Conservation (phyloP, 2,329 filamentous ascomycete genomes). For the Clarireedia sp. region DNA sequence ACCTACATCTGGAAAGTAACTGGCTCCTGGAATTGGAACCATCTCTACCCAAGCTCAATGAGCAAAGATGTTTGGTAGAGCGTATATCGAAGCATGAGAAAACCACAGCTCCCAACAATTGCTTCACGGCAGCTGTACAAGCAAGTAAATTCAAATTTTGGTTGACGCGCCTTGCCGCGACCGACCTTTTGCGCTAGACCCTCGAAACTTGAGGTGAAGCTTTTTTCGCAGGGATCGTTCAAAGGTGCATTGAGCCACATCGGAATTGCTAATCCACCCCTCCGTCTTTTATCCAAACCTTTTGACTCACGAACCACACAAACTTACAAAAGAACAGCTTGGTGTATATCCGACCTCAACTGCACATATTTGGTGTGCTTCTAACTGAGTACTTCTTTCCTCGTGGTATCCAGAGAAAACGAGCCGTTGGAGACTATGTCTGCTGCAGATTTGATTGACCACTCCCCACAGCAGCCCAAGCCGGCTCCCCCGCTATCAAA, state of each 20-base stretch:
- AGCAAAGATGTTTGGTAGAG: constrained; percentile 20
- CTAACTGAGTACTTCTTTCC: neutral
- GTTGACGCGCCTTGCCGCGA: constrained; percentile 16
- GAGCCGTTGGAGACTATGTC: constrained; percentile 31
- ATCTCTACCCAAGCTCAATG: constrained; percentile 47
- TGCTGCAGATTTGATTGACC: constrained; percentile 53
- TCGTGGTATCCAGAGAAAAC: neutral
- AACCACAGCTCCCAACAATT: constrained; percentile 1
- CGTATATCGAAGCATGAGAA: constrained; percentile 25
- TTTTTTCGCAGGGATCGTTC: constrained; percentile 2
- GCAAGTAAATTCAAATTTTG: neutral
- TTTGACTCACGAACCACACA: too few species aligned
- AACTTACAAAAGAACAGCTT: too few species aligned
- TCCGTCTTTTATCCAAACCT: too few species aligned
- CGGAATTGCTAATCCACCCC: too few species aligned
- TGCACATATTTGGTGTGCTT: too few species aligned
- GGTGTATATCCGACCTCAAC: too few species aligned
- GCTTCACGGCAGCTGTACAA: neutral
- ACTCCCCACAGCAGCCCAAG: constrained; percentile 79
- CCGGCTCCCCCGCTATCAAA: constrained; percentile 64
- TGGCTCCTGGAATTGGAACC: constrained; percentile 60
- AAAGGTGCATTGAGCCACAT: too few species aligned
- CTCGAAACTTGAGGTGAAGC: neutral
- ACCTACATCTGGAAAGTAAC: constrained; percentile 78
- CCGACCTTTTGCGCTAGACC: constrained; percentile 1